Evolutionary conservation across 129 eudicot species (phyloP).

Genomic region (Flaveria brownii): DNA sequence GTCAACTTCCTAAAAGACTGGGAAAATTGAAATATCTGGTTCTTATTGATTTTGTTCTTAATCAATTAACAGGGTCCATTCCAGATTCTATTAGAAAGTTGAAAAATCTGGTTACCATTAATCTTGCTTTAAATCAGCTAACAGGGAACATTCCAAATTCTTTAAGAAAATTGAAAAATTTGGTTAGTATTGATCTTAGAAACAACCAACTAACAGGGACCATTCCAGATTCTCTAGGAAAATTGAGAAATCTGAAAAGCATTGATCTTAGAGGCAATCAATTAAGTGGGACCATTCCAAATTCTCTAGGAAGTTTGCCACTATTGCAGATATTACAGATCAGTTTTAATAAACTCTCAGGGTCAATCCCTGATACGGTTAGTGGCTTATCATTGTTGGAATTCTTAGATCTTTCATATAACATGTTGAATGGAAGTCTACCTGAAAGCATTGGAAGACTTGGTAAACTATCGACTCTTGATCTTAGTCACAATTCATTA

Average conservation of each 20-base stretch:
- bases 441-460: conserved; percentile 16
- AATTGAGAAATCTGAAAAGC: too few relatives aligned
- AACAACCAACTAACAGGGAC: too few relatives aligned
- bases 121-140: too few relatives aligned
- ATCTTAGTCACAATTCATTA: conserved; percentile 16
- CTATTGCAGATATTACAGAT: conserved; percentile 5
- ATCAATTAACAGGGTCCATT: conserved; percentile 20
- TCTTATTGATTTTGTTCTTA: conserved; percentile 12
- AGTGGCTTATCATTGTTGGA: conserved; percentile 13
- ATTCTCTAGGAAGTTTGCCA: conserved; percentile 17
- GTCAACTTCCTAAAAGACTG: conserved; percentile 11
- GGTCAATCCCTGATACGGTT: background rate
- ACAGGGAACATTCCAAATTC: too few relatives aligned
- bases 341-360: background rate
- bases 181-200: too few relatives aligned
- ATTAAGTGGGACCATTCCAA: conserved; percentile 3
- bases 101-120: too few relatives aligned
- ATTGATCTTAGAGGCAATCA: too few relatives aligned
- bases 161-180: too few relatives aligned
- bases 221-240: too few relatives aligned
- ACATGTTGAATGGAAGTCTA: conserved; percentile 19
- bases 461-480: background rate
- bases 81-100: background rate
- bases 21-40: background rate
- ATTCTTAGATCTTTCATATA: conserved; percentile 16